Percentiles rank a stretch among this genome's conserved stretches.
Conservation (phyloP, 2,329 filamentous ascomycete species). For the Penicillium hordei region DNA sequence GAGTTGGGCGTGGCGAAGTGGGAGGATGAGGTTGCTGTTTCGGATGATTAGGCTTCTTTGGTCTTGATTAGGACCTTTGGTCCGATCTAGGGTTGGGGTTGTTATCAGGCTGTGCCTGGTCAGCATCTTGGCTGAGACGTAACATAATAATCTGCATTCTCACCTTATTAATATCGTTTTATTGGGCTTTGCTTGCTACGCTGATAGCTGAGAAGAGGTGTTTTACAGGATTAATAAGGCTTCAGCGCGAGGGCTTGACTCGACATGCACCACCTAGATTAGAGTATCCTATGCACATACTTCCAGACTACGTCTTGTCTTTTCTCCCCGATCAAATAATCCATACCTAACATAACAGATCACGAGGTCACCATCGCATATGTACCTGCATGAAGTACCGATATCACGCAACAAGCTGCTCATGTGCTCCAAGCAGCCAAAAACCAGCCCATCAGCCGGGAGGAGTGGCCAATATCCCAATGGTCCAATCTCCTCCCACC, state of each 20-base stretch:
- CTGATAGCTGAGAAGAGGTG: neutral
- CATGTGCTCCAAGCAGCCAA: neutral
- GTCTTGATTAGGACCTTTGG: neutral
- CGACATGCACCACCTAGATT: neutral
- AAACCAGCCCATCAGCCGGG: neutral
- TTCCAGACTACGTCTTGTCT: neutral
- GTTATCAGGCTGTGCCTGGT: neutral
- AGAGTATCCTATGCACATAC: neutral
- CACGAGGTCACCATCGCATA: neutral
- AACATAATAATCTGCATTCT: neutral
- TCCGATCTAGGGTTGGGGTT: neutral
- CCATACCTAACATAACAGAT: neutral
- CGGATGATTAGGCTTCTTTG: slow-evolving; percentile 30
- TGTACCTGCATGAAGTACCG: slow-evolving; percentile 3
- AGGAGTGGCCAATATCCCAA: neutral
- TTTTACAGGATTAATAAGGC: too few relatives aligned
- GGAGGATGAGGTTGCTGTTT: slow-evolving; percentile 41
- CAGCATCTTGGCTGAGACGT: neutral
- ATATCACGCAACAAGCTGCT: neutral
- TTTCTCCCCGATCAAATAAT: neutral
- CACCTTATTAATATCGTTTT: neutral
- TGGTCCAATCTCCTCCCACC: neutral
- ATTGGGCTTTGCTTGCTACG: neutral
- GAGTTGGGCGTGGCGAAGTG: slow-evolving; percentile 28
- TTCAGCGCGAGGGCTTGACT: neutral